phyloP scores from a whole-genome alignment of 768 basidiomycete species.

The Leccinum obscurum region DNA sequence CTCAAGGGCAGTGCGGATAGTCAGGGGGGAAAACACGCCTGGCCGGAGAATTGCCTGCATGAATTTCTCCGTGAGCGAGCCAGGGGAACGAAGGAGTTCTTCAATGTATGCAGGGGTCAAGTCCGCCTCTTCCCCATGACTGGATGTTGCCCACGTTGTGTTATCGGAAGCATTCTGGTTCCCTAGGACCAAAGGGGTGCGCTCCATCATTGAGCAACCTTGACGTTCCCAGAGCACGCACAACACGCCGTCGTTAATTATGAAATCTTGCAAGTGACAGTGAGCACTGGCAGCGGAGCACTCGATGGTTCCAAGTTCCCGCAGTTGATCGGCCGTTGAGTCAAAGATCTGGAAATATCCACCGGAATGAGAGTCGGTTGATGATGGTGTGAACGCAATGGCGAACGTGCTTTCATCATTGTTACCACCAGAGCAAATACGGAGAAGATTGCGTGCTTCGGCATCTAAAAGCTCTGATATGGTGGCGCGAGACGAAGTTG shows the following conservation, averaged over 20 bases:
- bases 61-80: slow-evolving; percentile 77
- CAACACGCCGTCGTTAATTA: slow-evolving; percentile 51
- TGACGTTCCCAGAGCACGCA: slow-evolving; percentile 82
- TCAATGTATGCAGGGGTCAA: slow-evolving; percentile 87
- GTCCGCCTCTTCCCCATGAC: slow-evolving; percentile 70
- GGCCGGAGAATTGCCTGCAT: slow-evolving; percentile 83
- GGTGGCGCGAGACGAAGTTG: slow-evolving; percentile 31
- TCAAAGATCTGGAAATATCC: slow-evolving; percentile 77
- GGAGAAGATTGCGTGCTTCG: slow-evolving; percentile 64
- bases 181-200: slow-evolving; percentile 46
- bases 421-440: slow-evolving; percentile 51
- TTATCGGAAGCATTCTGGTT: slow-evolving; percentile 30
- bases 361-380: slow-evolving; percentile 61
- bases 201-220: slow-evolving; percentile 71
- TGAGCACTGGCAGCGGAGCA: slow-evolving; percentile 61
- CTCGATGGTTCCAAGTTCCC: slow-evolving; percentile 57
- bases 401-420: slow-evolving; percentile 58
- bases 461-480: slow-evolving; percentile 55
- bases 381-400: slow-evolving; percentile 72
- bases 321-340: slow-evolving; percentile 56
- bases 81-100: slow-evolving; percentile 69
- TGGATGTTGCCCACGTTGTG: slow-evolving; percentile 53
- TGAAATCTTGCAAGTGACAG: slow-evolving; percentile 78
- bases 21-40: slow-evolving; percentile 81
- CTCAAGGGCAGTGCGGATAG: slow-evolving; percentile 78